Base-by-base conservation (phyloP, 805 yeast species). In the Ascoidea tarda region DNA sequence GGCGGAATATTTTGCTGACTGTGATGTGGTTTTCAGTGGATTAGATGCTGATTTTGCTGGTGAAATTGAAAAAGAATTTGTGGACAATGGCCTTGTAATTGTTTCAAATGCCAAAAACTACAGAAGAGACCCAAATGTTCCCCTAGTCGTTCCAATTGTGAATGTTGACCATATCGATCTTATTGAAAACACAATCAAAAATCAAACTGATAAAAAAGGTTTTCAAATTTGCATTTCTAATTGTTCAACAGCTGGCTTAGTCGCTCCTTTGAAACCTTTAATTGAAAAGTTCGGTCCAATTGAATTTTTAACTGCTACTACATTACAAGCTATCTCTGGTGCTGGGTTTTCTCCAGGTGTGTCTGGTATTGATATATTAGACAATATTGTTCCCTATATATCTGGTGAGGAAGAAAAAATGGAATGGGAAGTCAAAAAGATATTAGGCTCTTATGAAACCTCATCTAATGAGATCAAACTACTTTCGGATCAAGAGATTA, bases 281-380 rank as follows among this genome's bases (percentile, higher is more conserved):
- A 85, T 84, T 51, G 96, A 89, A 55, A 69, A 73, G 50, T 91
- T 87, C 64, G 99, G 98, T 50, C 97, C 98, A 48, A 78, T 93
- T 55, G 90, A 87, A 54, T 76, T 82, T 31, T 77, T 91, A 59
- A 83, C 96, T 12, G 79, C 96, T 50, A 87, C 97, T 52, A 93
- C 99, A 14, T 69, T 93, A 68, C 99, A 93, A 69, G 99, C 99
- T 46, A 87, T 93, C 58, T 90, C 98, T 4, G 99, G 99, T 61
- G 99, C 96, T 28, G 99, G 99, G 2, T 93, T 87, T 67, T 86
- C 96, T 6, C 99, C 99, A 50, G 99, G 99, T 67, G 96, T 90
- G 53, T 81, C 96, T 28, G 93, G 95, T 58, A 90, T 93, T 69
- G 98, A 93, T 65, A 81, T 91, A 52, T 75, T 93, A 61, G 99